Base-by-base conservation (phyloP, 177 flowering plant genomes). In the Vitis hybrid region DNA sequence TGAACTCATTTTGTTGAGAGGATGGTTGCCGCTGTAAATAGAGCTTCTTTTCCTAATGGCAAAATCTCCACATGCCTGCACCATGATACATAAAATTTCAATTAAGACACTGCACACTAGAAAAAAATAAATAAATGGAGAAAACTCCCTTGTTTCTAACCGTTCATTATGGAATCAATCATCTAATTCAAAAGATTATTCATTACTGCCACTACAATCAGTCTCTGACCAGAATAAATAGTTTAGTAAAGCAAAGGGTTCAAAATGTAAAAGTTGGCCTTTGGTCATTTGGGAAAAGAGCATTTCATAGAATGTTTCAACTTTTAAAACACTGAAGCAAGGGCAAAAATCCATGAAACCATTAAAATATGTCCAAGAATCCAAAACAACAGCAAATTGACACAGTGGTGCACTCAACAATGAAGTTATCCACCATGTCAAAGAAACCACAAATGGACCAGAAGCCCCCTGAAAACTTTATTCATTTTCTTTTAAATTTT, bases 1-100 rank as follows among this genome's bases (percentile, higher is more conserved):
- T 26, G 30, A 19, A 56, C 21, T 54, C 62, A 84, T 86, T 80
- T 79, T 17, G 65, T 58, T 8, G 86, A 76, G 18, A 87, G 74
- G 54, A 87, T 75, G 1, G 82, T 73, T 55, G 87, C 87, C 13
- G 97, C 97, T 9, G 84, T 75, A 75, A 91, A 84, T 26, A 89
- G 56, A 30, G 97, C 90, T 77, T 87, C 89, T 74, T 80, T 86
- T 64, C 72, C 85, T 54, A 80, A 62, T 34, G 85, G 79, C 51
- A 77, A 62, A 30, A 86, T 76, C 78, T 80, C 84, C 73, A 78
- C 64, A 1, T 72, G 55, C 81, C 97, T 91, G 82, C 76, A 78
- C 49, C 73, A 34, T 11, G 48, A 62, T 6, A 17, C 6, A 23
- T 64, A 26, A 26, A 45, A 51, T 49, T 56, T 32, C 45, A 39